Percentiles rank a stretch among this genome's conserved stretches.
Evolutionary conservation across 2,329 filamentous ascomycete species (phyloP).

Genomic region (Fusarium sterilihyphosum): DNA sequence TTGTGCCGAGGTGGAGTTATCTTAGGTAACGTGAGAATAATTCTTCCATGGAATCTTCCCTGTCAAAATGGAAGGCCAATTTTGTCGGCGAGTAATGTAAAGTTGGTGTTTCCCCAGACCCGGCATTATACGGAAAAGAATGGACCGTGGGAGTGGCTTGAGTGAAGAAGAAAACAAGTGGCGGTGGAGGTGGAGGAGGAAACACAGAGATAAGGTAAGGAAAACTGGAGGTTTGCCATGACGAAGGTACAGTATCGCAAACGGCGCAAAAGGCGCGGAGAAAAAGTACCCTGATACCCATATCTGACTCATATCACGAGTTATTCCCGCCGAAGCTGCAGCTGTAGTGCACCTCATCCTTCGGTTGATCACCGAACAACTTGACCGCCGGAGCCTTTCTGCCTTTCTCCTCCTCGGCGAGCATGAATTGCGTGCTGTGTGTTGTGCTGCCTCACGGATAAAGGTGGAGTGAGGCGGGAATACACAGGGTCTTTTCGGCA

Average conservation of each 20-base stretch:
- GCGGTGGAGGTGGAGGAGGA: background rate
- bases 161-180: background rate
- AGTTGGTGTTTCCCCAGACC: constrained; percentile 31
- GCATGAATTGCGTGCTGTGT: constrained; percentile 6
- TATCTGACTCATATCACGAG: constrained; percentile 24
- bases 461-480: constrained; percentile 32
- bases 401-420: background rate
- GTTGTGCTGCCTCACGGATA: constrained; percentile 14
- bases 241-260: constrained; percentile 12
- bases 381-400: constrained; percentile 27
- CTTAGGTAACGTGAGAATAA: constrained; percentile 13
- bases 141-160: constrained; percentile 25
- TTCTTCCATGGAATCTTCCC: constrained; percentile 30
- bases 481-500: constrained; percentile 21
- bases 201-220: background rate
- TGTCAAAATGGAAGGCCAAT: constrained; percentile 17
- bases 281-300: constrained; percentile 17
- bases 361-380: constrained; percentile 12
- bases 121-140: constrained; percentile 22
- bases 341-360: constrained; percentile 1
- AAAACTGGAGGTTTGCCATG: constrained; percentile 6
- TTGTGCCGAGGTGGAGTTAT: constrained; percentile 8
- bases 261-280: constrained; percentile 8
- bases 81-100: constrained; percentile 11
- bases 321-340: constrained; percentile 6